Percentiles rank a stretch among this genome's conserved stretches.
Conservation (phyloP, 140 eudicot genomes). For the Stevia rebaudiana region DNA sequence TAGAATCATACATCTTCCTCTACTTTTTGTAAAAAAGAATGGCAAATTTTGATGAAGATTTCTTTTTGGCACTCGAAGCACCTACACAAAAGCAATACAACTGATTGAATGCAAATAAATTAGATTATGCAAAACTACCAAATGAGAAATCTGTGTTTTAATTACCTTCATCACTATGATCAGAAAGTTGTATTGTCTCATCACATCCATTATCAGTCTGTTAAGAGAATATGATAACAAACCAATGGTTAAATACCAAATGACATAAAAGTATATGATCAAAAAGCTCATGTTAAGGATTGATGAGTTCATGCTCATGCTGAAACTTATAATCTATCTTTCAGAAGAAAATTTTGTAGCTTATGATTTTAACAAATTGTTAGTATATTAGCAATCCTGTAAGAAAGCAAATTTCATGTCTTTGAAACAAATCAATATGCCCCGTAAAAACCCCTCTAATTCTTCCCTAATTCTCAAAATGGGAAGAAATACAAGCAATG, state of each 20-base stretch:
- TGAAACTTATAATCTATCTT: not conserved
- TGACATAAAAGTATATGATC: not conserved
- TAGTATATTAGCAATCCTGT: no score
- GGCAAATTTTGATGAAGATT: constrained; percentile 18
- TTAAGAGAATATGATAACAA: constrained; percentile 10
- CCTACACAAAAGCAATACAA: constrained; percentile 15
- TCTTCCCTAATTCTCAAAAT: constrained; percentile 6
- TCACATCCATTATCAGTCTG: constrained; percentile 25
- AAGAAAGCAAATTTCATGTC: no score
- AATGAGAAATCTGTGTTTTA: not conserved
- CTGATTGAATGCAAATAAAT: not conserved
- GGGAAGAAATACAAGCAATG: not conserved
- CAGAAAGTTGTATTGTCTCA: constrained; percentile 30
- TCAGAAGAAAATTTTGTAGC: not conserved
- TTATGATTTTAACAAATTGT: not conserved
- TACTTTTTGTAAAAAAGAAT: constrained; percentile 3
- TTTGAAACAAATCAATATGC: no score
- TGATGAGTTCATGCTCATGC: not conserved
- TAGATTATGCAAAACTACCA: not conserved
- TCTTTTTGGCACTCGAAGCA: constrained; percentile 19
- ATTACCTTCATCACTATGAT: constrained; percentile 29
- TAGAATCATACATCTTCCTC: constrained; percentile 22
- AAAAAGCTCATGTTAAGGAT: not conserved
- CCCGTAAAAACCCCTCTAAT: not conserved
- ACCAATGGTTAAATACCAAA: constrained; percentile 4